Percentiles rank a stretch among this genome's conserved stretches.
Evolutionary conservation across 1,139 yeast genomes (phyloP).

Genomic region (Pichia sp.): DNA sequence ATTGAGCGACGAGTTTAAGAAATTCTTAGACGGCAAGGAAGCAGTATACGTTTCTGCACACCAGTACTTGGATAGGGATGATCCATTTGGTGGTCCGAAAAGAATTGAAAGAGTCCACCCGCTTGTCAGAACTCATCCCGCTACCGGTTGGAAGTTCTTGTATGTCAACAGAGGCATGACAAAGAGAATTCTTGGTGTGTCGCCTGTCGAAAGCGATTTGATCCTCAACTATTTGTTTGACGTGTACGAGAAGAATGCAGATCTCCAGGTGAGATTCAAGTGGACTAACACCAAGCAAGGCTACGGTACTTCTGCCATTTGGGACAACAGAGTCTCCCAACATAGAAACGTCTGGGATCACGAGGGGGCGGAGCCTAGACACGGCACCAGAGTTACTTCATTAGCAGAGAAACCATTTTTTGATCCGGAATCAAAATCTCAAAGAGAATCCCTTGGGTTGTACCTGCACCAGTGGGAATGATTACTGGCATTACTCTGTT

Average conservation of each 20-base stretch:
- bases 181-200: conserved; percentile 41
- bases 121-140: conserved; percentile 48
- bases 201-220: conserved; percentile 38
- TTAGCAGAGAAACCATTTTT: conserved; percentile 53
- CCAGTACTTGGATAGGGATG: background rate
- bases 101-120: conserved; percentile 45
- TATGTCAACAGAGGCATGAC: conserved; percentile 45
- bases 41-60: conserved; percentile 32
- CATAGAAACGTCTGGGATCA: conserved; percentile 47
- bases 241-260: conserved; percentile 42
- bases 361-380: conserved; percentile 47
- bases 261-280: conserved; percentile 50
- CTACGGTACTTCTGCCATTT: conserved; percentile 50
- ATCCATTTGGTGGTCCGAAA: conserved; percentile 18
- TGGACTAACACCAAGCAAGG: conserved; percentile 38
- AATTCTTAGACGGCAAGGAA: conserved; percentile 46
- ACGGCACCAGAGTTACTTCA: conserved; percentile 56
- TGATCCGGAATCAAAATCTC: conserved; percentile 48
- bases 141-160: conserved; percentile 51
- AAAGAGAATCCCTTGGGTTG: conserved; percentile 25
- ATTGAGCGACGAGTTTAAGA: conserved; percentile 44
- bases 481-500: background rate
- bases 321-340: conserved; percentile 54
- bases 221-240: conserved; percentile 40
- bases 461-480: background rate